Evolutionary conservation across 192 early-diverging fungal species (phyloP).

Genomic region (Helicostylum pulchrum): DNA sequence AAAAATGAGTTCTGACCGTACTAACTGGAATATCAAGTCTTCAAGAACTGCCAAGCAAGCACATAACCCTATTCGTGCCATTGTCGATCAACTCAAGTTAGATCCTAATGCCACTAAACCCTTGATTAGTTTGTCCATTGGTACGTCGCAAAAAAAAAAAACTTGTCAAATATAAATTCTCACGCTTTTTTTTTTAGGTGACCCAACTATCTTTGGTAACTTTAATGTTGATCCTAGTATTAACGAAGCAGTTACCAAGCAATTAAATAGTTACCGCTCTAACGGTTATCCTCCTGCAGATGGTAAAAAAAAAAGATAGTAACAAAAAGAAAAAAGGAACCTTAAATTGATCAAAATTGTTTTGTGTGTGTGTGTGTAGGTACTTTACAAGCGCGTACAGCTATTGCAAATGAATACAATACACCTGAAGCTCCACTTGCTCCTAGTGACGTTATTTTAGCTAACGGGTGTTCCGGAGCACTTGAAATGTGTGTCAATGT

Average conservation of each 20-base stretch:
- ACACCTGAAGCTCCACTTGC: conserved; percentile 67
- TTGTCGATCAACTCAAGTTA: conserved; percentile 76
- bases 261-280: conserved; percentile 64
- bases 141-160: too few species aligned
- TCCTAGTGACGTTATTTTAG: conserved; percentile 73
- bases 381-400: conserved; percentile 59
- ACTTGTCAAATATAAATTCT: too few species aligned
- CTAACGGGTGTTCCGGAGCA: conserved; percentile 78
- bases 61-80: conserved; percentile 82
- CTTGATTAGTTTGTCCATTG: conserved; percentile 66
- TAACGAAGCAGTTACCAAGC: conserved; percentile 69
- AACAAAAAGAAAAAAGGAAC: background rate
- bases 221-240: conserved; percentile 71
- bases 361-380: conserved; percentile 33
- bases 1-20: conserved; percentile 23
- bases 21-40: conserved; percentile 47
- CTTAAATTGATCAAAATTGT: background rate
- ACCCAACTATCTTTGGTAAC: conserved; percentile 90
- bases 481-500: conserved; percentile 70
- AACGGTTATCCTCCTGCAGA: conserved; percentile 84
- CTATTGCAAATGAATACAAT: conserved; percentile 70
- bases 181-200: conserved; percentile 59
- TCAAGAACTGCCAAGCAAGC: conserved; percentile 72
- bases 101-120: conserved; percentile 56
- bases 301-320: conserved; percentile 42